These are phyloP conservation scores for Mesembryanthemum crystallinum DNA, from an alignment of 148 eudicot genomes.

Conservation along the genomic window DNA sequence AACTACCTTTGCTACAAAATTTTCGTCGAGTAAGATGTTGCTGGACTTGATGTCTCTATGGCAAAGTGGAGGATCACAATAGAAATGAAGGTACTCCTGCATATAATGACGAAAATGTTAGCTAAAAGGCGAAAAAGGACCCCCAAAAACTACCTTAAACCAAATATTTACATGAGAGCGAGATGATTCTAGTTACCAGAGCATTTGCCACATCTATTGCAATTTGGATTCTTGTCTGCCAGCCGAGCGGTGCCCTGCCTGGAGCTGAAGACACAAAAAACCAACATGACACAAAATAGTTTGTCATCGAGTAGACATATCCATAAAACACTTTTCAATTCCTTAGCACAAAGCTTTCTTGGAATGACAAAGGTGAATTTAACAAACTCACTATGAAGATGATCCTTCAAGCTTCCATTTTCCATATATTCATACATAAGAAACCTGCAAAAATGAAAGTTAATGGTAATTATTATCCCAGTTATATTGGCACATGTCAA, in stretches of 20 bases:
- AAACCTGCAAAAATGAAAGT: constrained; percentile 56
- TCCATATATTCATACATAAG: constrained; percentile 87
- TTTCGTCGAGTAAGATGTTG: constrained; percentile 84
- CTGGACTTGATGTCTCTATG: constrained; percentile 97
- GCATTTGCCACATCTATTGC: constrained; percentile 99
- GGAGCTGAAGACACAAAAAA: constrained; percentile 50
- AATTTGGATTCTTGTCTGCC: constrained; percentile 90
- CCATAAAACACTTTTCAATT: neutral
- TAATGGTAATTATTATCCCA: neutral
- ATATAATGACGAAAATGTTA: constrained; percentile 25
- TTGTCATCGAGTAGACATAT: neutral
- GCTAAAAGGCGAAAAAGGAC: constrained; percentile 4
- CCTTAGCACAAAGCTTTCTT: neutral
- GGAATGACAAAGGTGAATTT: neutral
- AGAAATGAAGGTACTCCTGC: constrained; percentile 98
- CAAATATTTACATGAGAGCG: neutral
- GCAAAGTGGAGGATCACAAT: constrained; percentile 93
- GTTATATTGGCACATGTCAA: neutral
- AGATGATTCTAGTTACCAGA: constrained; percentile 51
- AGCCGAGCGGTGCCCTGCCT: constrained; percentile 58
- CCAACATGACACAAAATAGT: neutral
- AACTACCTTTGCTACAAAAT: constrained; percentile 80
- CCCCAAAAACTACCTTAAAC: neutral
- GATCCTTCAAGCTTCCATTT: constrained; percentile 95
- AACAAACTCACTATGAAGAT: constrained; percentile 72